Percentiles rank a stretch among this genome's conserved stretches.
These are phyloP conservation scores for Penicillium sp. DNA, from an alignment of 2,329 filamentous ascomycete species.

Conservation along the genomic window DNA sequence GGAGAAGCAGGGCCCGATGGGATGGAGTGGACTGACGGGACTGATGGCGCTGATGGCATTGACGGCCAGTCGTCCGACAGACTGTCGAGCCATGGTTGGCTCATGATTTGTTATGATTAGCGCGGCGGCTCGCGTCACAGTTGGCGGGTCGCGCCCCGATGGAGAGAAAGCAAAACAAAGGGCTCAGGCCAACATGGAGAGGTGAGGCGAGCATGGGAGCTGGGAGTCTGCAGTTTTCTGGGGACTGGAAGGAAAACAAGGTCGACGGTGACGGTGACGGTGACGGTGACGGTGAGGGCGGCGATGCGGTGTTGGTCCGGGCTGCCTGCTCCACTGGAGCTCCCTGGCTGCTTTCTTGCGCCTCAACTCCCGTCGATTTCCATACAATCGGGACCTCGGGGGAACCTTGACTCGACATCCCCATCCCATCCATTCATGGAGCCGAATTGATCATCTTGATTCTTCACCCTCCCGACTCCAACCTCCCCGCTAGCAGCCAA, in stretches of 20 bases:
- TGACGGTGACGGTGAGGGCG: no score
- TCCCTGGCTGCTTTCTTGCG: conserved; percentile 18
- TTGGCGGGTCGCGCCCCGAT: conserved; percentile 11
- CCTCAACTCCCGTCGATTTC: conserved; percentile 2
- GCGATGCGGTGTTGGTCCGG: conserved; percentile 15
- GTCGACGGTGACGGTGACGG: neutral
- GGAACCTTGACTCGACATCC: neutral
- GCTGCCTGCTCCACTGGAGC: conserved; percentile 19
- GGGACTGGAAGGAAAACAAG: neutral
- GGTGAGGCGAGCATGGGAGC: neutral
- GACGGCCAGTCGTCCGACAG: conserved; percentile 46
- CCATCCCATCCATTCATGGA: no score
- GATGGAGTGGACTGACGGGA: conserved; percentile 26
- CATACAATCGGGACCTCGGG: neutral
- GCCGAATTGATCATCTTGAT: no score
- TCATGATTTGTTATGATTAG: conserved; percentile 29
- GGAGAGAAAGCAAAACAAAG: conserved; percentile 1
- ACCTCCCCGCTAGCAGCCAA: neutral
- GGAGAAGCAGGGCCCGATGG: conserved; percentile 32
- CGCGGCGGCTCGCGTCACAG: conserved; percentile 13
- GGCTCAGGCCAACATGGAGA: conserved; percentile 1
- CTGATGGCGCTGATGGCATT: conserved; percentile 38
- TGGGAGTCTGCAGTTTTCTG: neutral
- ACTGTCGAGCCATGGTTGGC: conserved; percentile 45
- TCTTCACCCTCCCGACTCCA: no score